These are phyloP conservation scores for Parascedosporium putredinis DNA, from an alignment of 2,329 filamentous ascomycete genomes.

Conservation along the genomic window DNA sequence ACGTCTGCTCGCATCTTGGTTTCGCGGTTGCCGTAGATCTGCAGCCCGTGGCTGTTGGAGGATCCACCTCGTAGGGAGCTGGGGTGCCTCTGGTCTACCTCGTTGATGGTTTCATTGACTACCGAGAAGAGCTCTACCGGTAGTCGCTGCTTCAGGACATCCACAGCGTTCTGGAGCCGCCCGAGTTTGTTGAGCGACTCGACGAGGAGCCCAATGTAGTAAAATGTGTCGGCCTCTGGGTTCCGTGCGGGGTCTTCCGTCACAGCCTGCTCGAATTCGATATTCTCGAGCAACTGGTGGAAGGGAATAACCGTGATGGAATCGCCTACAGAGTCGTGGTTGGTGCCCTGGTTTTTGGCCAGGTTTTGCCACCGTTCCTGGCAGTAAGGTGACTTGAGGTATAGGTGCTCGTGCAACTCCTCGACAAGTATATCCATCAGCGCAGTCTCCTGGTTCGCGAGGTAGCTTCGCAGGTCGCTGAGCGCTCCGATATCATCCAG, in stretches of 20 bases:
- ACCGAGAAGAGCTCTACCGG: slow-evolving; percentile 90
- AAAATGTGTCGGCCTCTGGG: slow-evolving; percentile 89
- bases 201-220: slow-evolving; percentile 78
- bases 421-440: slow-evolving; percentile 94
- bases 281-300: slow-evolving; percentile 46
- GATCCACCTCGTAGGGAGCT: slow-evolving; percentile 56
- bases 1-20: slow-evolving; percentile 73
- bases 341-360: slow-evolving; percentile 52
- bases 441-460: slow-evolving; percentile 84
- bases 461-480: slow-evolving; percentile 74
- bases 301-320: slow-evolving; percentile 40
- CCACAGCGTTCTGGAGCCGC: slow-evolving; percentile 73
- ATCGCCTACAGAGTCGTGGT: slow-evolving; percentile 37
- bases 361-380: slow-evolving; percentile 90
- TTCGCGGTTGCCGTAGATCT: slow-evolving; percentile 56
- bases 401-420: slow-evolving; percentile 92
- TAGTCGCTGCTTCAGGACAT: slow-evolving; percentile 83
- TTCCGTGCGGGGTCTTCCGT: slow-evolving; percentile 86
- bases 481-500: slow-evolving; percentile 86
- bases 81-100: slow-evolving; percentile 89
- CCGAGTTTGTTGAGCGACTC: slow-evolving; percentile 87
- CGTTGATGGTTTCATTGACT: slow-evolving; percentile 88
- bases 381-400: slow-evolving; percentile 95
- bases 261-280: slow-evolving; percentile 52
- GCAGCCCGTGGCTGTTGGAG: slow-evolving; percentile 42